These are phyloP conservation scores for Azolla pinnata DNA, from an alignment of 75 land plant species.

Conservation along the genomic window DNA sequence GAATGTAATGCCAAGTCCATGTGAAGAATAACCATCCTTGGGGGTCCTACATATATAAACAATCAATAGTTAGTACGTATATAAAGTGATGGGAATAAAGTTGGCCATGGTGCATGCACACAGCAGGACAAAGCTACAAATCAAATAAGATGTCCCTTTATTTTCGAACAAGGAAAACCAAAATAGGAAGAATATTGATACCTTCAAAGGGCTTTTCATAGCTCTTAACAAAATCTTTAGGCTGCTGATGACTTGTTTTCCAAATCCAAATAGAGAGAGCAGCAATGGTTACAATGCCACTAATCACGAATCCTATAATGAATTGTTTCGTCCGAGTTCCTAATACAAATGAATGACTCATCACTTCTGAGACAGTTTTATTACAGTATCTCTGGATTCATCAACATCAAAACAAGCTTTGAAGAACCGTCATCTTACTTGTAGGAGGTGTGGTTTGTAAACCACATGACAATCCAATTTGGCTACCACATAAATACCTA, in stretches of 20 bases:
- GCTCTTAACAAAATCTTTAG: constrained; percentile 13
- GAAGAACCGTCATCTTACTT: too few relatives aligned
- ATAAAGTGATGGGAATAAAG: too few relatives aligned
- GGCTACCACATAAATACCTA: constrained; percentile 27
- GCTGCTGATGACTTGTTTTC: constrained; percentile 31
- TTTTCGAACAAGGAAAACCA: too few relatives aligned
- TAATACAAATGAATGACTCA: neutral
- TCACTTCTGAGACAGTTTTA: too few relatives aligned
- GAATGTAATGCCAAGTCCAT: constrained; percentile 77
- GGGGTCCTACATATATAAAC: constrained; percentile 36
- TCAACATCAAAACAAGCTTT: too few relatives aligned
- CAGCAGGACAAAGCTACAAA: too few relatives aligned
- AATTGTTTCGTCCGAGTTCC: neutral
- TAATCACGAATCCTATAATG: neutral
- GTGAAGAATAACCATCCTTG: constrained; percentile 60
- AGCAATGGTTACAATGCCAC: constrained; percentile 4
- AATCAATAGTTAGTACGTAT: too few relatives aligned
- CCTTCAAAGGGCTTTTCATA: constrained; percentile 22
- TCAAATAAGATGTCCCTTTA: too few relatives aligned
- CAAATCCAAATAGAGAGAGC: constrained; percentile 15
- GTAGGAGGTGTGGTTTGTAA: constrained; percentile 8
- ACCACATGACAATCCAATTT: constrained; percentile 11
- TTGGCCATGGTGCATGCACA: too few relatives aligned
- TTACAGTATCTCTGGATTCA: too few relatives aligned
- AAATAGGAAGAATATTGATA: neutral